Base-by-base conservation (phyloP, 345 rosid species). In the Syzygium aqueum region DNA sequence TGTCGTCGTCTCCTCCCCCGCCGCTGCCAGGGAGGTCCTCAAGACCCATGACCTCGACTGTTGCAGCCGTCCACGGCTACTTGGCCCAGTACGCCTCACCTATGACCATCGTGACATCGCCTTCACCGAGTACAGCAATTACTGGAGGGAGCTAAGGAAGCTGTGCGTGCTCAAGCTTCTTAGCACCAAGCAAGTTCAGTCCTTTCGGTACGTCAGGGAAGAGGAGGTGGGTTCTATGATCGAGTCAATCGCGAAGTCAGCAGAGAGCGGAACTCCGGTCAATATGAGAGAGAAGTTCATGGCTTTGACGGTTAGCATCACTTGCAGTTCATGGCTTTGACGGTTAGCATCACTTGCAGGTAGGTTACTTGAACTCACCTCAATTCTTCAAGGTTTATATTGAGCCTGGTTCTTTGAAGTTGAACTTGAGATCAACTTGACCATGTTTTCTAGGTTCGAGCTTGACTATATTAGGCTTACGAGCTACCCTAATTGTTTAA, bases 181-280 rank as follows among this genome's bases (percentile, higher is more conserved):
- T n/a, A 87, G 84, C 84, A 5, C 85, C 27, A 84, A 90, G n/a
- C 85, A 80, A 67, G 90, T 88, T 40, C 46, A 22, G 19, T 87
- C 84, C 54, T 87, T 89, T 10, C 87, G 83, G 52, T 86, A 88
- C 21, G 67, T 92, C 52, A 87, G 90, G 50, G 89, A 89, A 33
- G 90, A 85, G 77, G 91, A 92, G 89, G 89, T 93, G 37, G 77
- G 59, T 25, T 85, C 85, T 3, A 77, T 91, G 77, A 61, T 92
- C 80, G 43, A 59, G 27, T 91, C 90, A 2, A 87, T 94, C 10
- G 85, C 93, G 25, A 87, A 86, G 33, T 87, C 87, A 11, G 87
- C 92, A 15, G 27, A 46, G 17, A 54, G 57, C 16, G 53, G 51
- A 16, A 77, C 84, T 84, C 51, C 28, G 7, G 89, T 91, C 59